Evolutionary conservation across 2,329 filamentous ascomycete genomes (phyloP).

Genomic region (Penicillium psychrosexuale): DNA sequence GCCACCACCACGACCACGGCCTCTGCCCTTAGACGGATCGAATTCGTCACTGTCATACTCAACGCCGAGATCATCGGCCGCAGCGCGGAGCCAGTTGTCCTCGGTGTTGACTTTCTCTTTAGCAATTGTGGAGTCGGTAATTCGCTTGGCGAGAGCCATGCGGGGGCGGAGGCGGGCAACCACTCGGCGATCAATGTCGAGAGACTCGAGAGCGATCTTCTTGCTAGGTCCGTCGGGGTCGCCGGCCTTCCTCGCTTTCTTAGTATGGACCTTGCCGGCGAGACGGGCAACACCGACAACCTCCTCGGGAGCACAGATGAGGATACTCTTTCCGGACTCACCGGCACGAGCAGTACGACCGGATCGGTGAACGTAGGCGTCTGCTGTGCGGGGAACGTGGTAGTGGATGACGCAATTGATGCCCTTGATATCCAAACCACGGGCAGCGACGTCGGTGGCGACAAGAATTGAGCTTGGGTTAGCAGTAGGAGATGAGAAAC

Average conservation of each 20-base stretch:
- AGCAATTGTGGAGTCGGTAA: slow-evolving; percentile 76
- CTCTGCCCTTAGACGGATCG: slow-evolving; percentile 61
- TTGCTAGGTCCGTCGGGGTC: slow-evolving; percentile 43
- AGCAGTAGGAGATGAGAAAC: slow-evolving; percentile 64
- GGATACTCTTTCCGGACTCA: slow-evolving; percentile 72
- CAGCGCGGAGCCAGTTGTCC: slow-evolving; percentile 77
- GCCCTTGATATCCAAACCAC: slow-evolving; percentile 87
- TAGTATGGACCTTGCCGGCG: slow-evolving; percentile 80
- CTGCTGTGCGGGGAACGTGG: slow-evolving; percentile 85
- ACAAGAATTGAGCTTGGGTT: slow-evolving; percentile 68
- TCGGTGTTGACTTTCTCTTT: slow-evolving; percentile 84
- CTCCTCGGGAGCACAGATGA: slow-evolving; percentile 90
- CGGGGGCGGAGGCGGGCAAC: slow-evolving; percentile 73
- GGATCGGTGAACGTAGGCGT: slow-evolving; percentile 92
- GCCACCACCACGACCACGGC: slow-evolving; percentile 71
- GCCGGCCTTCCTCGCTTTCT: slow-evolving; percentile 47
- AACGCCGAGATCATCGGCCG: slow-evolving; percentile 88
- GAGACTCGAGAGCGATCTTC: slow-evolving; percentile 65
- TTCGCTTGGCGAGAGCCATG: slow-evolving; percentile 75
- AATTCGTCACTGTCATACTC: slow-evolving; percentile 91
- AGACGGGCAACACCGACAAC: slow-evolving; percentile 78
- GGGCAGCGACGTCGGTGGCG: slow-evolving; percentile 91
- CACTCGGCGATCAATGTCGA: slow-evolving; percentile 79
- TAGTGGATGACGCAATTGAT: slow-evolving; percentile 93
- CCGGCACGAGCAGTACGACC: slow-evolving; percentile 87